Conservation (phyloP, 805 yeast species). For the Cyberlindnera japonica region DNA sequence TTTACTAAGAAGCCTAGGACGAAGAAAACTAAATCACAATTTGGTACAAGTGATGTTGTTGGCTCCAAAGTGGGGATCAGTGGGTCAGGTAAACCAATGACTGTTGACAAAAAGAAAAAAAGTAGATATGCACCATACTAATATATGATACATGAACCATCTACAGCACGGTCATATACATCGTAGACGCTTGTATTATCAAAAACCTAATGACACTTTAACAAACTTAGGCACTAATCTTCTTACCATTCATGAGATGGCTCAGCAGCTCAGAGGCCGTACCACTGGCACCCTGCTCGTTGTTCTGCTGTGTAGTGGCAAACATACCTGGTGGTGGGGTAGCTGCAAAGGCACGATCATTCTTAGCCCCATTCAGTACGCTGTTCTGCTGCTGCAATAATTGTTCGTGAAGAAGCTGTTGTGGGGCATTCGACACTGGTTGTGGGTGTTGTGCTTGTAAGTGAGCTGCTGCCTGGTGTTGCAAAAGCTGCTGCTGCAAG, state of each 20-base stretch:
- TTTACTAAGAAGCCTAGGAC: constrained; percentile 18
- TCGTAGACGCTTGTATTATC: no score
- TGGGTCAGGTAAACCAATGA: constrained; percentile 14
- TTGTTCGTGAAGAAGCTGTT: constrained; percentile 29
- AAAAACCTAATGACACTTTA: not conserved
- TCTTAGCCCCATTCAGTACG: constrained; percentile 5
- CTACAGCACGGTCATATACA: not conserved
- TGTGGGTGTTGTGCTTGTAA: constrained; percentile 27
- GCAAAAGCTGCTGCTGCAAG: constrained; percentile 28
- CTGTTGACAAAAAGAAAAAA: constrained; percentile 9
- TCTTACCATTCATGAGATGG: constrained; percentile 81
- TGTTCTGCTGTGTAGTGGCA: constrained; percentile 23
- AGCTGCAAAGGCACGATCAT: constrained; percentile 37
- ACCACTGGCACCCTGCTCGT: constrained; percentile 30
- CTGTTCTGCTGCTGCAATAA: constrained; percentile 19
- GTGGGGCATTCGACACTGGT: constrained; percentile 16
- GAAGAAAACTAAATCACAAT: constrained; percentile 7
- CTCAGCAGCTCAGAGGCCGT: constrained; percentile 78
- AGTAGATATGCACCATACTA: constrained; percentile 21
- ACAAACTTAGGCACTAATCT: constrained; percentile 31
- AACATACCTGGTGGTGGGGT: constrained; percentile 77
- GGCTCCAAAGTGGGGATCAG: constrained; percentile 20
- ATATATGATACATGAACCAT: not conserved
- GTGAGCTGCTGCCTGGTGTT: constrained; percentile 14
- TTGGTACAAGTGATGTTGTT: constrained; percentile 11